phyloP scores from a whole-genome alignment of 805 yeast species.

The Isabelozyma heimii region DNA sequence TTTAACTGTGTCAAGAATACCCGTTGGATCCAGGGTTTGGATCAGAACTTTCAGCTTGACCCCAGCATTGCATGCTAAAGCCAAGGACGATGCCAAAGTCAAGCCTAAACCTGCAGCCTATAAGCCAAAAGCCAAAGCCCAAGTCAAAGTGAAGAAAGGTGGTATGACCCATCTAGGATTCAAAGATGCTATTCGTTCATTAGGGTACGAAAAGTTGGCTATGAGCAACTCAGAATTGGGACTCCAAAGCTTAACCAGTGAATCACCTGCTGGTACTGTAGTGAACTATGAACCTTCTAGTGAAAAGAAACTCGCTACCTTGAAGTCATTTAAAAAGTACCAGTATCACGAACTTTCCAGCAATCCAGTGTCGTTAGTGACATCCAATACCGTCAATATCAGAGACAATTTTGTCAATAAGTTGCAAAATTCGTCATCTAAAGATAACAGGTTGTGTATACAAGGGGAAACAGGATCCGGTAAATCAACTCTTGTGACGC shows the following conservation, averaged over 20 bases:
- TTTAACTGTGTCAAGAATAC: not conserved
- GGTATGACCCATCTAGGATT: constrained; percentile 42
- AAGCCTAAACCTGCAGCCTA: not conserved
- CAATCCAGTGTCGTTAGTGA: constrained; percentile 58
- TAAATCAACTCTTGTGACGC: constrained; percentile 70
- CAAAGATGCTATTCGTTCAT: constrained; percentile 32
- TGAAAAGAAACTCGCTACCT: constrained; percentile 42
- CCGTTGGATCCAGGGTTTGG: not conserved
- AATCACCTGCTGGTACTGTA: constrained; percentile 12
- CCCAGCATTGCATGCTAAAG: not conserved
- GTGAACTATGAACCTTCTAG: constrained; percentile 39
- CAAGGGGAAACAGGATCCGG: constrained; percentile 77
- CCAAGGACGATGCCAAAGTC: not conserved
- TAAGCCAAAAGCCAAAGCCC: not conserved
- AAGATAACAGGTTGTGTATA: constrained; percentile 50
- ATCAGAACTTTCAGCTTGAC: not conserved
- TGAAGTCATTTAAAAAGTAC: constrained; percentile 65
- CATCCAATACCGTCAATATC: constrained; percentile 44
- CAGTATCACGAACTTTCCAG: constrained; percentile 68
- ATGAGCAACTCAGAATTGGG: constrained; percentile 14
- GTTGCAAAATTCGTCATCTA: constrained; percentile 27
- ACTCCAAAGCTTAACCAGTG: constrained; percentile 9
- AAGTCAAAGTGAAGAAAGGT: constrained; percentile 27
- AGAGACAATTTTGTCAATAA: constrained; percentile 38
- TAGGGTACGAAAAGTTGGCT: constrained; percentile 35